Conservation (phyloP, 805 yeast species). For the Saccharomycopsis olivae region DNA sequence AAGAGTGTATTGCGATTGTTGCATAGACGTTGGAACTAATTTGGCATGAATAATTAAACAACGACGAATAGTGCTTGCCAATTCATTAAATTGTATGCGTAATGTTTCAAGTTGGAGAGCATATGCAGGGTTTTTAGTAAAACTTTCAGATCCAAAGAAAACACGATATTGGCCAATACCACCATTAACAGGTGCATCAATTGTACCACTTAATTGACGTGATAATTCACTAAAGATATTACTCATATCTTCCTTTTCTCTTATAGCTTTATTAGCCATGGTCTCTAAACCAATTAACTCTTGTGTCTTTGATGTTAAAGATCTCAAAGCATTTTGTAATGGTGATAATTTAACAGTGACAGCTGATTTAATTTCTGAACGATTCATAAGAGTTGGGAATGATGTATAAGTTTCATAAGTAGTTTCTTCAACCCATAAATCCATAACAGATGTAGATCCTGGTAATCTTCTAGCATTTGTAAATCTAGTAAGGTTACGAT, state of each 20-base stretch:
- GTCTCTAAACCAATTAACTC: conserved; percentile 63
- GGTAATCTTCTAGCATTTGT: conserved; percentile 61
- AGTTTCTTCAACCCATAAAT: conserved; percentile 83
- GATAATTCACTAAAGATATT: conserved; percentile 54
- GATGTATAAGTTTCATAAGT: conserved; percentile 64
- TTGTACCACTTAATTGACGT: conserved; percentile 70
- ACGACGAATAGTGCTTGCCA: conserved; percentile 52
- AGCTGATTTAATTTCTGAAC: conserved; percentile 55
- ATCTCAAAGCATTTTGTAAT: conserved; percentile 65
- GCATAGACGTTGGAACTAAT: conserved; percentile 45
- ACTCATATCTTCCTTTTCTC: conserved; percentile 37
- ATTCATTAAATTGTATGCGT: conserved; percentile 47
- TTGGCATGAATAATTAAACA: conserved; percentile 62
- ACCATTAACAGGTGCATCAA: conserved; percentile 88
- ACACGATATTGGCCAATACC: conserved; percentile 78
- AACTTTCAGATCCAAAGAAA: conserved; percentile 39
- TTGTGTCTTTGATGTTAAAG: conserved; percentile 55
- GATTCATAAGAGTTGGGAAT: conserved; percentile 82
- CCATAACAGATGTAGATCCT: conserved; percentile 58
- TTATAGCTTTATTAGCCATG: conserved; percentile 40
- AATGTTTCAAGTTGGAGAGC: conserved; percentile 24
- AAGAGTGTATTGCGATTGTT: conserved; percentile 57
- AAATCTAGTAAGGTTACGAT: conserved; percentile 62
- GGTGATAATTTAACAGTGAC: conserved; percentile 60
- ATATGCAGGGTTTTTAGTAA: conserved; percentile 22